Percentiles rank a stretch among this genome's conserved stretches.
Conservation (phyloP, 2,329 filamentous ascomycete species). For the Venturia nashicola region DNA sequence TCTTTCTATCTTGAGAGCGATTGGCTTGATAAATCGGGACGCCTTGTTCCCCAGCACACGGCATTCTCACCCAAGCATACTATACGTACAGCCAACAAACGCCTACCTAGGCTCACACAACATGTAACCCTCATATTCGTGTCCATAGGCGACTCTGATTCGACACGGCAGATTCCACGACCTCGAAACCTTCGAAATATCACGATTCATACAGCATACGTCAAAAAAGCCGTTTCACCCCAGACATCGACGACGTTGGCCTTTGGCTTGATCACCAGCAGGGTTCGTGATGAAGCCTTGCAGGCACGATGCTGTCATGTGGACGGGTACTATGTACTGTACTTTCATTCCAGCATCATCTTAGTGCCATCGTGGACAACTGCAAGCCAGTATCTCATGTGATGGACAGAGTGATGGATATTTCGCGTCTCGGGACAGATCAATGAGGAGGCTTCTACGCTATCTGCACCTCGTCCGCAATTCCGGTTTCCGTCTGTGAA, state of each 20-base stretch:
- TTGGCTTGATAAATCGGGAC: neutral
- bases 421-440: neutral
- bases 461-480: neutral
- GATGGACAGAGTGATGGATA: neutral
- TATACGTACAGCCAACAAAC: neutral
- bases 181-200: neutral
- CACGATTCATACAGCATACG: neutral
- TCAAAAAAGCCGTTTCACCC: neutral
- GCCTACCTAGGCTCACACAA: neutral
- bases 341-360: neutral
- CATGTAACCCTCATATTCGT: neutral
- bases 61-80: neutral
- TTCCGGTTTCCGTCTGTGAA: neutral
- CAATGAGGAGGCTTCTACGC: neutral
- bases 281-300: constrained; percentile 7
- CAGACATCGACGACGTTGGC: neutral
- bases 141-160: neutral
- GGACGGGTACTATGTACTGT: no score
- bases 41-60: neutral
- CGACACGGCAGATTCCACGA: neutral
- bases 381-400: neutral
- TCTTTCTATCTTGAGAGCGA: neutral
- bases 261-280: neutral
- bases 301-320: neutral
- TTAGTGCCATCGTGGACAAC: constrained; percentile 1